Base-by-base conservation (phyloP, 768 basidiomycete species). In the Psilocybe cubensis region DNA sequence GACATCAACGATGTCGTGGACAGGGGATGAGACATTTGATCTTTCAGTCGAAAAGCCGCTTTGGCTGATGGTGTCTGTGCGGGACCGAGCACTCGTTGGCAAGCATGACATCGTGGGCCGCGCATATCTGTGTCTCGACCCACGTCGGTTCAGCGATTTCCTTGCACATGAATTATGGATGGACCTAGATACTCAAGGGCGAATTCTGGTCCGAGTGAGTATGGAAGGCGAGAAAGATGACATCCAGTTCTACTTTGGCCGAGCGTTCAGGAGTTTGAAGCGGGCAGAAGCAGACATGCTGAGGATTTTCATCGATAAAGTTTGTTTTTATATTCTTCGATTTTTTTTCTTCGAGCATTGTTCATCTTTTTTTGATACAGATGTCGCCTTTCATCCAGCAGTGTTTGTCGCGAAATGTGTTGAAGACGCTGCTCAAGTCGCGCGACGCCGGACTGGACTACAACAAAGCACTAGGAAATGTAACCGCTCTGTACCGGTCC, bases 221-320 rank as follows among this genome's bases (percentile, higher is more conserved):
- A 97, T 98, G 95, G 97, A 99, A 68, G 95, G 96, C 52, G 97
- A 98, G 80, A 95, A 96, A 74, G 95, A 97, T 65, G 97, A 99
- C 69, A 92, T 94, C 7, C 92, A 92, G 63, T 99, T 97, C 78
- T 96, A 91, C 79, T 99, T 98, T 66, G 97, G 97, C 24, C 83
- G 95, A 28, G 96, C 89, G 3, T 99, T 99, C 81, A 82, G 96
- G 44, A 93, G 88, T 35, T 71, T 99, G 63, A 98, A 98, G 74
- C 79, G 95, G 28, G 92, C 94, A 0, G 94, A 98, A 68, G 87
- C 83, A 21, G 96, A 99, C 66, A 98, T 99, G 96, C 84, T 95
- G 52, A 82, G 96, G 10, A 91, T 91, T 31, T 96, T 98, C 72
- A 90, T 98, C 55, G 97, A 99, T 79, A 98, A 99, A 86, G 96